A percentile compares a stretch with the other conserved stretches of the same genome.
These are phyloP conservation scores for Cercospora beticola DNA, from an alignment of 2,329 filamentous ascomycete genomes.

Conservation along the genomic window DNA sequence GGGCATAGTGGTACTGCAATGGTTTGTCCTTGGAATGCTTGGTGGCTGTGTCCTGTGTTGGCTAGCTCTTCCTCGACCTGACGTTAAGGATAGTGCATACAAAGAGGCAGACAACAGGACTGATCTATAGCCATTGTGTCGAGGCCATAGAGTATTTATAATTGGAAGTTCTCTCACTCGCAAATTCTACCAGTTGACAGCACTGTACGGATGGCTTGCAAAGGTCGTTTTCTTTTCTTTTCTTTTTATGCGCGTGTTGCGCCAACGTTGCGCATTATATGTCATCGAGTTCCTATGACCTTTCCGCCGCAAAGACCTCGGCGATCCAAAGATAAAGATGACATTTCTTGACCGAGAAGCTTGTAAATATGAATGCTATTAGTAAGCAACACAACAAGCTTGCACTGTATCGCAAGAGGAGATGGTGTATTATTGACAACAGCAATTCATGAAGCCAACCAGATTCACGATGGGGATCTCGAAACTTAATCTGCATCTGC, in stretches of 20 bases:
- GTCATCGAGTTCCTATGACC: background rate
- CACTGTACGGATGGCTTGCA: background rate
- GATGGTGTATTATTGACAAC: background rate
- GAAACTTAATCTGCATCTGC: background rate
- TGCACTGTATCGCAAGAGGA: background rate
- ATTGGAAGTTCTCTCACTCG: background rate
- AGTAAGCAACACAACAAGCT: background rate
- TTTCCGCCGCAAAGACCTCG: background rate
- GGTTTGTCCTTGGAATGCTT: constrained; percentile 13
- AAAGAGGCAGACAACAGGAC: constrained; percentile 2
- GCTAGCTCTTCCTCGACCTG: constrained; percentile 8
- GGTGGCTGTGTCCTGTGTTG: constrained; percentile 11
- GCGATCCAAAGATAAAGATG: background rate
- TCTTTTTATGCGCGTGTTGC: background rate
- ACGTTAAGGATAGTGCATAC: constrained; percentile 4
- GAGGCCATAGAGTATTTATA: background rate
- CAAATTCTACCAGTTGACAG: background rate
- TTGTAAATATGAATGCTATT: background rate
- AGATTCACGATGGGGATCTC: background rate
- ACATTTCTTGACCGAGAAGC: background rate
- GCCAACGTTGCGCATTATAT: background rate
- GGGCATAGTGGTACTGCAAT: constrained; percentile 8
- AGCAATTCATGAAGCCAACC: background rate
- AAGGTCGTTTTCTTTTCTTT: background rate
- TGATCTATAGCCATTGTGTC: constrained; percentile 7